phyloP scores from a whole-genome alignment of 225 moss, liverwort and hornwort species.

The Marchantia paleacea region DNA sequence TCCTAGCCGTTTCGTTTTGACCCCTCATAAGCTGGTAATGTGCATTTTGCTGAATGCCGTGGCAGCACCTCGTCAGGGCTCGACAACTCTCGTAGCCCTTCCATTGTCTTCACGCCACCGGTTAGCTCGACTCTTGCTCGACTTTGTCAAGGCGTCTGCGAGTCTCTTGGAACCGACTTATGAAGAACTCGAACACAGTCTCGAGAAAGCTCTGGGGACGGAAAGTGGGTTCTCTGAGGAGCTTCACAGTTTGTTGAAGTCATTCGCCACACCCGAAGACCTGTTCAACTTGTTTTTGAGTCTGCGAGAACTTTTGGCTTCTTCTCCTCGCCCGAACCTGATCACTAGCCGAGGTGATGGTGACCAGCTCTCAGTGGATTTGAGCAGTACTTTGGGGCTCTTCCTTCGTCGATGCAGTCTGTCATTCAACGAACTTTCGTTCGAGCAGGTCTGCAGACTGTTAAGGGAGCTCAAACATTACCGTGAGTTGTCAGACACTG shows the following conservation, averaged over 20 bases:
- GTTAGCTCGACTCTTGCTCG: slow-evolving; percentile 74
- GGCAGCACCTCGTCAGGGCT: slow-evolving; percentile 59
- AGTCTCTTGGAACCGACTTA: slow-evolving; percentile 77
- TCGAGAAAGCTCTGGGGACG: slow-evolving; percentile 62
- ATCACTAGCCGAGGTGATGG: slow-evolving; percentile 45
- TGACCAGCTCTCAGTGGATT: slow-evolving; percentile 62
- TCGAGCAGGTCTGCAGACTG: slow-evolving; percentile 77
- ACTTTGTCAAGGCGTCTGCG: slow-evolving; percentile 46
- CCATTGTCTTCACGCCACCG: slow-evolving; percentile 66
- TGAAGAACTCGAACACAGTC: slow-evolving; percentile 65
- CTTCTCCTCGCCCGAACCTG: slow-evolving; percentile 54
- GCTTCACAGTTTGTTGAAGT: slow-evolving; percentile 61
- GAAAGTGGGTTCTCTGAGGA: slow-evolving; percentile 62
- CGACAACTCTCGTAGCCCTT: slow-evolving; percentile 54
- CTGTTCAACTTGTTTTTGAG: slow-evolving; percentile 74
- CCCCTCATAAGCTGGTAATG: slow-evolving; percentile 78
- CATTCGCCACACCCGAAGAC: slow-evolving; percentile 74
- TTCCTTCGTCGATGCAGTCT: slow-evolving; percentile 80
- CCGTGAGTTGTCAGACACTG: slow-evolving; percentile 48
- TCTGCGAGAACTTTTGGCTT: slow-evolving; percentile 66
- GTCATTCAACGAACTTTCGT: slow-evolving; percentile 82
- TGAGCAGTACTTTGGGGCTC: slow-evolving; percentile 75
- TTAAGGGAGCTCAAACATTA: slow-evolving; percentile 77
- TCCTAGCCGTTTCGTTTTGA: slow-evolving; percentile 65
- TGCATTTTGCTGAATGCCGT: slow-evolving; percentile 74